These are phyloP conservation scores for Erythrobasidium hasegawianum DNA, from an alignment of 1,284 basidiomycete genomes.

Conservation along the genomic window DNA sequence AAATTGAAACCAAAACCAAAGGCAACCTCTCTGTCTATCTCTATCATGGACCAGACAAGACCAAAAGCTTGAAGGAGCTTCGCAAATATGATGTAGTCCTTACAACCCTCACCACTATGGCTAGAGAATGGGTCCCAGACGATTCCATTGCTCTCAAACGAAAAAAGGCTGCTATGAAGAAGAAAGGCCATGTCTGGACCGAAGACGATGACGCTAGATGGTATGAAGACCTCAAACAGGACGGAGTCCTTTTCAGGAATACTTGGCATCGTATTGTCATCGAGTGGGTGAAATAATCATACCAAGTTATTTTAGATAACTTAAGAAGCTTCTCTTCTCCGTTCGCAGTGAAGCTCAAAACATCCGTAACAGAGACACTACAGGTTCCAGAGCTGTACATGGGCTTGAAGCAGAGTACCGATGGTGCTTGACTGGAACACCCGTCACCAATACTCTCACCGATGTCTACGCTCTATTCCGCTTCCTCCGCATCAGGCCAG, in stretches of 20 bases:
- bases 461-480: conserved; percentile 84
- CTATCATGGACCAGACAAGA: conserved; percentile 66
- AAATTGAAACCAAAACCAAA: conserved; percentile 61
- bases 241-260: conserved; percentile 53
- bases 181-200: conserved; percentile 37
- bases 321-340: conserved; percentile 48
- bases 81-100: conserved; percentile 42
- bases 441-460: conserved; percentile 54
- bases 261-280: conserved; percentile 59
- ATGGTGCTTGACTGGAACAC: conserved; percentile 76
- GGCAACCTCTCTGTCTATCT: conserved; percentile 60
- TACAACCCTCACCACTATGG: conserved; percentile 47
- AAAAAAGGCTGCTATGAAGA: conserved; percentile 39
- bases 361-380: conserved; percentile 54
- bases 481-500: conserved; percentile 71
- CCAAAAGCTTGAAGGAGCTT: conserved; percentile 2
- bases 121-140: conserved; percentile 23
- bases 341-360: conserved; percentile 47
- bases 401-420: conserved; percentile 73
- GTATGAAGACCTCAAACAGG: conserved; percentile 20
- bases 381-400: conserved; percentile 45
- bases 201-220: conserved; percentile 13
- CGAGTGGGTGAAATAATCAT: not conserved
- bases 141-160: conserved; percentile 1
- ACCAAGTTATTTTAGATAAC: too few relatives aligned